Percentiles rank a stretch among this genome's conserved stretches.
phyloP scores from a whole-genome alignment of 2,329 filamentous ascomycete genomes.

The Diaporthe ilicicola region DNA sequence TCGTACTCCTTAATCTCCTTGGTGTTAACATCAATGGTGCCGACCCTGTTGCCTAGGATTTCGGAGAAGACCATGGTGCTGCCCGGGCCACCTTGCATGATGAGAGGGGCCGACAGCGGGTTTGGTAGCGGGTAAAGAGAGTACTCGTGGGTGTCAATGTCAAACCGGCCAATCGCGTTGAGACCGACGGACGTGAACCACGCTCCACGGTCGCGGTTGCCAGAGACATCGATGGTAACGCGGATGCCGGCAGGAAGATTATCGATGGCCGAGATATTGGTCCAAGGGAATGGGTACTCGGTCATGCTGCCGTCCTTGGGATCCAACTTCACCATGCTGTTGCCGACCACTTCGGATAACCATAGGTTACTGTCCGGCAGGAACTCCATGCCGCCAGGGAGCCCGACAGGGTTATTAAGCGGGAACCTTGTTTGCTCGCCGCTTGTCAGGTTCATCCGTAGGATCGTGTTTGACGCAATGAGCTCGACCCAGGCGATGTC shows the following conservation, averaged over 20 bases:
- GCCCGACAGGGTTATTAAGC: background rate
- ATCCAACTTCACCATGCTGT: constrained; percentile 14
- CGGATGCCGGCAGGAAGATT: constrained; percentile 9
- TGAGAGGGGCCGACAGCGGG: constrained; percentile 8
- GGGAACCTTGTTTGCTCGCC: constrained; percentile 12
- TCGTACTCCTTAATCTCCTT: constrained; percentile 17
- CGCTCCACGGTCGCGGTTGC: constrained; percentile 8
- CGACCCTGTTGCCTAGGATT: constrained; percentile 11
- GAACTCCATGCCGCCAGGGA: constrained; percentile 20
- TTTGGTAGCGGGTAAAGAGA: background rate
- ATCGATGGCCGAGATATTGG: background rate
- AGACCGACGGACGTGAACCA: constrained; percentile 16
- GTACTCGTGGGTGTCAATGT: constrained; percentile 5
- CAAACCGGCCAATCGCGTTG: constrained; percentile 4
- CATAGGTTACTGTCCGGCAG: constrained; percentile 12
- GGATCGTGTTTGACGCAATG: constrained; percentile 15
- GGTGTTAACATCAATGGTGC: constrained; percentile 7
- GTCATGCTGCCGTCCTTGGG: constrained; percentile 19
- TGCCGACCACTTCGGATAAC: constrained; percentile 14
- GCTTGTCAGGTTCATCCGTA: constrained; percentile 14
- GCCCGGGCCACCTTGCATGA: background rate
- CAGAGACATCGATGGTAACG: constrained; percentile 5
- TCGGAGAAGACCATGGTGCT: constrained; percentile 19
- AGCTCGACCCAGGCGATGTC: constrained; percentile 8
- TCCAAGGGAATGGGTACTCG: constrained; percentile 17